Evolutionary conservation across 2,329 filamentous ascomycete species (phyloP), one percentile per base, ranked within the genome.

Genomic region (Botrytis galanthina): DNA sequence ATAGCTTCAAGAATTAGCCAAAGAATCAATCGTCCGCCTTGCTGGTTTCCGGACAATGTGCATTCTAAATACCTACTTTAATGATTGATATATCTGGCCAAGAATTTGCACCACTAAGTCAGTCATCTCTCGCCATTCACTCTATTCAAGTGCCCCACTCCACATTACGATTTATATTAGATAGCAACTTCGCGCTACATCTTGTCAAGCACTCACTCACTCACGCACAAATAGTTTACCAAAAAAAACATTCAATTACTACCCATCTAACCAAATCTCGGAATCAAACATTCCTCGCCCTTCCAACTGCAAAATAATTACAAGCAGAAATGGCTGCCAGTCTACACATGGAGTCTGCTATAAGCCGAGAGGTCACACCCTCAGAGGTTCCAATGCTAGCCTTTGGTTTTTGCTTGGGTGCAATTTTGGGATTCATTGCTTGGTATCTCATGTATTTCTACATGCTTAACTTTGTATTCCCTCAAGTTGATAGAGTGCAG

Each of bases 391-490:
- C 35, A 68, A 42, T n/a, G 22, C 4, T 22, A 18, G 22, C 29
- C 3, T 39, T 68, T 32, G 37, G 35, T 8, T 22, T 54, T 29
- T 18, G 48, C 16, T 14, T 68, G 20, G 66, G 66, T 57, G 48
- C 46, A 32, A 3, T 42, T 16, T 32, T 57, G 18, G 66, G 48
- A 20, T 57, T 68, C 1, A 9, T 42, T 3, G n/a, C 35, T 26
- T 69, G 66, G 66, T 69, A 42, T 18, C 42, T 32, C 18, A 57
- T 57, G n/a, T 69, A 69, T 51, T 69, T 57, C 44, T 57, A 57
- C 18, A 32, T 69, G 48, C 18, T 42, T 20, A 51, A 26, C 22
- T 20, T 51, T 26, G 22, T 54, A 20, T 39, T 54, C 1, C 26
- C 26, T 20, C 16, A 46, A 26, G 14, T 29, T 10, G 29, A 67